These are phyloP conservation scores for Brassica nigra DNA, from an alignment of 345 rosid species.

Conservation along the genomic window DNA sequence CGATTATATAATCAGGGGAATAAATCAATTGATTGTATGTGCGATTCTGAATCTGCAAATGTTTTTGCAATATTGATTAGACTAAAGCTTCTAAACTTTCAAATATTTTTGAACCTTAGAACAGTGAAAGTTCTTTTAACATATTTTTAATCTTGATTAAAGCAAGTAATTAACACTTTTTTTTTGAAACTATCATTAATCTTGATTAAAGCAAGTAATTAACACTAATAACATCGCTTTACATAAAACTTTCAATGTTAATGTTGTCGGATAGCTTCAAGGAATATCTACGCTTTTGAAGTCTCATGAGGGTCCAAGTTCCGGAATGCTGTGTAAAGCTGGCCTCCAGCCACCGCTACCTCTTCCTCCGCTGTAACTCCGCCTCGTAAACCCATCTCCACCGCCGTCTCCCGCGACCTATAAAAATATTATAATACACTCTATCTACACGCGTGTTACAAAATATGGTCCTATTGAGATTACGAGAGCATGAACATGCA, in stretches of 20 bases:
- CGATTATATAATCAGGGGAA: background rate
- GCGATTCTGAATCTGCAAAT: background rate
- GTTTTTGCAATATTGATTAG: background rate
- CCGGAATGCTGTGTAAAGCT: constrained; percentile 84
- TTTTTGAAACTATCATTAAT: no score
- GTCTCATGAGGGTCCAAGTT: constrained; percentile 48
- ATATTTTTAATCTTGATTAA: background rate
- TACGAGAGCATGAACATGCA: background rate
- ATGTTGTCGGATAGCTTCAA: constrained; percentile 28
- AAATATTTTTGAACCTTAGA: background rate
- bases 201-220: constrained; percentile 19
- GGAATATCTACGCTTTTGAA: constrained; percentile 27
- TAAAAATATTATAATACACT: constrained; percentile 3
- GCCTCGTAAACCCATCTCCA: constrained; percentile 40
- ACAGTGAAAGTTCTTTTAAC: background rate
- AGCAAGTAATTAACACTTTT: no score
- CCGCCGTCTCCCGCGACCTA: constrained; percentile 44
- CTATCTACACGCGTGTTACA: background rate
- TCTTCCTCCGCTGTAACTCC: constrained; percentile 37
- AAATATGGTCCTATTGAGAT: background rate
- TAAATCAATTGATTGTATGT: background rate
- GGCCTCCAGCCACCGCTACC: constrained; percentile 74
- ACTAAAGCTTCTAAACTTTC: background rate
- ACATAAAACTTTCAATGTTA: constrained; percentile 12
- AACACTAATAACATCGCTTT: constrained; percentile 29